Percentiles rank a stretch among this genome's conserved stretches.
These are phyloP conservation scores for Vigna mungo DNA, from an alignment of 306 rosid species.

Conservation along the genomic window DNA sequence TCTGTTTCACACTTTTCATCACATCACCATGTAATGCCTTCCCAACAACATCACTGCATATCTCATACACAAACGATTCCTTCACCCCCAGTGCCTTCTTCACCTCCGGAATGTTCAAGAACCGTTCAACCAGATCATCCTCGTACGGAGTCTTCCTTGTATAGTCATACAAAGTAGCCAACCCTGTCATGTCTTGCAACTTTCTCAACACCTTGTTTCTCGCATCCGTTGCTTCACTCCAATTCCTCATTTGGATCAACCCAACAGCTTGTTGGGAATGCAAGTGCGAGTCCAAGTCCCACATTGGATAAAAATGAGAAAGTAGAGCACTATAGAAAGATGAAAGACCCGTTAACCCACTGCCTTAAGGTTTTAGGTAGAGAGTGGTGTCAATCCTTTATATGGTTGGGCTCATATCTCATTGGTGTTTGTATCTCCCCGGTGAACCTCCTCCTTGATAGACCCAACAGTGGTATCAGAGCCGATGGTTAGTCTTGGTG, in stretches of 20 bases:
- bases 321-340: no score
- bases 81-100: conserved; percentile 61
- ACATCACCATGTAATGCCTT: conserved; percentile 58
- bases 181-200: conserved; percentile 64
- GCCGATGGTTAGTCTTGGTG: no score
- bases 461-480: no score
- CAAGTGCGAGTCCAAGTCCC: no score
- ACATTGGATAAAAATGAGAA: no score
- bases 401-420: no score
- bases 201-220: conserved; percentile 28
- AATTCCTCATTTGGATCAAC: conserved; percentile 45
- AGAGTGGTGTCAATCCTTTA: no score
- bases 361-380: no score
- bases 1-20: conserved; percentile 81
- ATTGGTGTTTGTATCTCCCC: no score
- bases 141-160: conserved; percentile 53
- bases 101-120: conserved; percentile 51
- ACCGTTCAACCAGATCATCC: conserved; percentile 46
- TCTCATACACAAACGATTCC: conserved; percentile 49
- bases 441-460: no score
- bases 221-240: conserved; percentile 61
- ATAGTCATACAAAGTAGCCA: conserved; percentile 74
- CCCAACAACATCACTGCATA: conserved; percentile 59
- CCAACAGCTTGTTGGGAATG: conserved; percentile 58
- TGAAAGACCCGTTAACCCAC: no score